Conservation (phyloP, 1,284 basidiomycete genomes). For the Ceratobasidium sp. region DNA sequence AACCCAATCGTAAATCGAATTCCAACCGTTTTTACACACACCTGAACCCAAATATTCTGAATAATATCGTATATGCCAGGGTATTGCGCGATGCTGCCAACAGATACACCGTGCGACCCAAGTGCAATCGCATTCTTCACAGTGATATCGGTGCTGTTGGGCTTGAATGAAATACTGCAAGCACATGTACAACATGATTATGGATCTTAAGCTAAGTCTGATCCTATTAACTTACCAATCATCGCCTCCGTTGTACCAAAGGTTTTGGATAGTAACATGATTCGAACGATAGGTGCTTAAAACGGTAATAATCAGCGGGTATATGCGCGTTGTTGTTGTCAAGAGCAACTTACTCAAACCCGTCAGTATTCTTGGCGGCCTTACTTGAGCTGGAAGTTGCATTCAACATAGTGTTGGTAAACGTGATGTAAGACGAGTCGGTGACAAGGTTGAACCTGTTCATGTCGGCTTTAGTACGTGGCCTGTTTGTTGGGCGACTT, state of each 20-base stretch:
- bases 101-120: constrained; percentile 44
- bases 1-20: neutral
- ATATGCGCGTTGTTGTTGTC: neutral
- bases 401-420: constrained; percentile 25
- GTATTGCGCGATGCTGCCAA: constrained; percentile 45
- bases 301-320: neutral
- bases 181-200: neutral
- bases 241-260: constrained; percentile 41
- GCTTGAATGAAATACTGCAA: constrained; percentile 45
- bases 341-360: constrained; percentile 40
- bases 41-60: constrained; percentile 45
- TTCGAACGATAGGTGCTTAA: constrained; percentile 42
- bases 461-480: neutral
- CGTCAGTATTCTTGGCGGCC: constrained; percentile 34
- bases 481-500: neutral
- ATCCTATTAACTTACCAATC: constrained; percentile 16
- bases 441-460: constrained; percentile 43
- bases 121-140: constrained; percentile 33
- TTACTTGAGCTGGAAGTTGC: constrained; percentile 27
- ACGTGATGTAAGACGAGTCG: constrained; percentile 41
- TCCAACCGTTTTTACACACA: neutral
- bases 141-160: constrained; percentile 41
- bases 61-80: constrained; percentile 45
- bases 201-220: neutral
- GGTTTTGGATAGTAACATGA: constrained; percentile 35